phyloP scores from a whole-genome alignment of 2,329 filamentous ascomycete species.

The Xylariaceae sp. region DNA sequence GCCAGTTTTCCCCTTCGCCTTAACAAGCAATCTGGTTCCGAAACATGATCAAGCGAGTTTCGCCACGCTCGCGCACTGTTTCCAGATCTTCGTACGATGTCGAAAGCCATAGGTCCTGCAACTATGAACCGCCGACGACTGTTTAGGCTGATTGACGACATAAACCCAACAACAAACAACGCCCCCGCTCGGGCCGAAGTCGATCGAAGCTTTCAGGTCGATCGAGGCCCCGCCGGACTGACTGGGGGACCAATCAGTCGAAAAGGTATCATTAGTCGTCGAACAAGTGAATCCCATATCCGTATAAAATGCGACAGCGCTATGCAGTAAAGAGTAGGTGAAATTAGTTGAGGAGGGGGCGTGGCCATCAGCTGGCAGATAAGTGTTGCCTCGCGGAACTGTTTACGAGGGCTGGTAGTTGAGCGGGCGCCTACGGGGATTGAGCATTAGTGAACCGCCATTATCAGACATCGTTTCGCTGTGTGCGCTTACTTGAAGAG shows the following conservation, averaged over 20 bases:
- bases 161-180: conserved; percentile 11
- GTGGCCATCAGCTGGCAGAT: conserved; percentile 14
- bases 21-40: conserved; percentile 5
- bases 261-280: conserved; percentile 28
- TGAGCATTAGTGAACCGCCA: conserved; percentile 12
- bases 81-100: conserved; percentile 11
- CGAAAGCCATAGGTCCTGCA: conserved; percentile 14
- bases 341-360: conserved; percentile 21
- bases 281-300: conserved; percentile 26
- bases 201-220: conserved; percentile 13
- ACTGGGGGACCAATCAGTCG: conserved; percentile 13
- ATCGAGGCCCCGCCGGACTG: conserved; percentile 8
- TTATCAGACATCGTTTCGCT: background rate
- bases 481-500: conserved; percentile 82
- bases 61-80: conserved; percentile 7
- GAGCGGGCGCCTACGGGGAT: conserved; percentile 61
- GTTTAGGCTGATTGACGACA: conserved; percentile 7
- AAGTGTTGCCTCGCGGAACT: conserved; percentile 25
- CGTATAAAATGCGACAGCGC: conserved; percentile 33
- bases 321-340: conserved; percentile 31
- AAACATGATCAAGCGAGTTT: conserved; percentile 15
- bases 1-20: conserved; percentile 4
- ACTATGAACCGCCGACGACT: conserved; percentile 10
- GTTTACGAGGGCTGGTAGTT: conserved; percentile 66
- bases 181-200: conserved; percentile 15